Evolutionary conservation across 768 basidiomycete genomes (phyloP), one percentile per base, ranked within the genome.

Genomic region (Mrakia hoshinonis): DNA sequence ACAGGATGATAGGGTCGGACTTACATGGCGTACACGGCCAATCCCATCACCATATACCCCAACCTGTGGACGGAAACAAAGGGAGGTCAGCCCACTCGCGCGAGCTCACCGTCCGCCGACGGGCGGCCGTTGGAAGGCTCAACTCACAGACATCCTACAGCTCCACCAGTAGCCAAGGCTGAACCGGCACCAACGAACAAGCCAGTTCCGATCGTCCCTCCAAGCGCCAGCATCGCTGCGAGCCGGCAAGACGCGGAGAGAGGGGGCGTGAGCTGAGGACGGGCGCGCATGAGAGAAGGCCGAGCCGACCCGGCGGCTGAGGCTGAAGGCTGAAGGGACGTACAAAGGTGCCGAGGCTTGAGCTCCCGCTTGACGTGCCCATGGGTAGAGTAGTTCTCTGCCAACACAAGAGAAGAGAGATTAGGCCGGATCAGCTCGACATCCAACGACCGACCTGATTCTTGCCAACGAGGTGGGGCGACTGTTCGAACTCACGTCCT

Each of bases 191-290:
- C 70, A 0, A 71, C 70, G 64, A 71, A 71, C 20, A 71, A 31
- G 6, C 70, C 70, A 3, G 70, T 71, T 1, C 70, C 64, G 13
- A 70, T 70, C 11, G 60, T 54, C 10, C 69, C 69, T 29, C 69
- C 69, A n/a, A 70, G 39, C 7, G 69, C 69, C 13, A 70, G 29
- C 69, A 70, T 70, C 0, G 49, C 48, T 46, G 34, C 2, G 6
- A 63, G 2, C n/a, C n/a, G n/a, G n/a, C n/a, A n/a, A n/a, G 29
- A 47, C 9, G 6, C 20, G 7, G 43, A 34, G n/a, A 7, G 26
- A 38, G 48, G 26, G 7, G 18, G 60, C 15, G 38, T 43, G 36
- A 47, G 49, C 31, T 38, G 20, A 15, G n/a, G 18, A 22, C 55
- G 29, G 34, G 4, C 20, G 22, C 29, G 13, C 4, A 54, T 18